Percentiles rank a stretch among this genome's conserved stretches.
phyloP scores from a whole-genome alignment of 1,139 yeast species.

The Saccharomyces hybrid region DNA sequence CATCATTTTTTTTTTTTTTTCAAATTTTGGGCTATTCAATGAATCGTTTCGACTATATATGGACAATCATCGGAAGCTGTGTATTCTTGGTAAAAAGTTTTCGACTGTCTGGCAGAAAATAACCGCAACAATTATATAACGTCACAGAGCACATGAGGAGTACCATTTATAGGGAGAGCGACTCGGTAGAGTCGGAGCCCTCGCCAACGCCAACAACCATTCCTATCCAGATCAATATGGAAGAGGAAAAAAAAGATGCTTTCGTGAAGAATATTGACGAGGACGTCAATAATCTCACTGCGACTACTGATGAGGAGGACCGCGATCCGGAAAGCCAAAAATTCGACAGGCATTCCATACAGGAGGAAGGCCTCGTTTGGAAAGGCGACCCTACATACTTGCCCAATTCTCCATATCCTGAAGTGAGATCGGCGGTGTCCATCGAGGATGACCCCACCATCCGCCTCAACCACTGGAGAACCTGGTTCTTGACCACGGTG shows the following conservation, averaged over 20 bases:
- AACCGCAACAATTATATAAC: not conserved
- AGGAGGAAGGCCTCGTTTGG: conserved; percentile 6
- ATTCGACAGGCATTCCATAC: not conserved
- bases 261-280: not conserved
- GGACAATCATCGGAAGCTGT: not conserved
- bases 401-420: conserved; percentile 48
- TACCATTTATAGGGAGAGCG: not conserved
- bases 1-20: not conserved
- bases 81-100: not conserved
- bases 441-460: conserved; percentile 40
- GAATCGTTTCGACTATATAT: not conserved
- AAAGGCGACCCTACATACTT: conserved; percentile 32
- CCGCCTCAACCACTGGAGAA: conserved; percentile 44
- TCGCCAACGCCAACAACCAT: not conserved
- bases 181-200: not conserved
- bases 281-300: not conserved
- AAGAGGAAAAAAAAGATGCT: not conserved
- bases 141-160: not conserved
- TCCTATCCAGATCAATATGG: not conserved
- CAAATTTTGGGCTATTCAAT: not conserved
- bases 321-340: conserved; percentile 2
- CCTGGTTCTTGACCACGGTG: conserved; percentile 41
- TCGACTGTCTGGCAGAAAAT: not conserved
- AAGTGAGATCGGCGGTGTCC: conserved; percentile 49
- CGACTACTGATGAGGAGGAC: conserved; percentile 2